Percentiles rank a stretch among this genome's conserved stretches.
These are phyloP conservation scores for Cladosporium sp. DNA, from an alignment of 2,329 filamentous ascomycete genomes.

Conservation along the genomic window DNA sequence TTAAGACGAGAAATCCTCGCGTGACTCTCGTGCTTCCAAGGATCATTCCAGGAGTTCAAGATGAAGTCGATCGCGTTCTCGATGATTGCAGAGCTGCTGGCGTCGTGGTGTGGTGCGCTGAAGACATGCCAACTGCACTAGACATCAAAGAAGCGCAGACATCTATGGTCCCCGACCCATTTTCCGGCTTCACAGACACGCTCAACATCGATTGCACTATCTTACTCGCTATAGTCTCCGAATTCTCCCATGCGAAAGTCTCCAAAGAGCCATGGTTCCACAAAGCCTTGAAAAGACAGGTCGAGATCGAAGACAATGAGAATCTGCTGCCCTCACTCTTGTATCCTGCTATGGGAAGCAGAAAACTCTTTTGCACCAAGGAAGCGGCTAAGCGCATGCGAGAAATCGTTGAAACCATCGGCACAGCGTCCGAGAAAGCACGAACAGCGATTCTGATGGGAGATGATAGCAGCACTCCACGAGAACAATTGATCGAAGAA, in stretches of 20 bases:
- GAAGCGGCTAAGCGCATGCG: constrained; percentile 66
- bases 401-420: constrained; percentile 65
- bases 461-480: constrained; percentile 40
- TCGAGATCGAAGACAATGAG: constrained; percentile 62
- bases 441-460: constrained; percentile 62
- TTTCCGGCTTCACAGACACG: constrained; percentile 40
- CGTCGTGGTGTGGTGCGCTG: constrained; percentile 36
- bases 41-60: constrained; percentile 50
- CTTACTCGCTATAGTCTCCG: constrained; percentile 70
- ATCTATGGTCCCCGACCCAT: constrained; percentile 42
- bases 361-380: constrained; percentile 63
- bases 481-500: constrained; percentile 33
- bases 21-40: constrained; percentile 63
- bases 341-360: constrained; percentile 60
- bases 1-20: constrained; percentile 60
- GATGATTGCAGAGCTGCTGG: constrained; percentile 56
- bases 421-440: constrained; percentile 59
- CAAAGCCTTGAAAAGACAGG: constrained; percentile 62
- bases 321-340: constrained; percentile 61
- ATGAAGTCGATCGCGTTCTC: constrained; percentile 59
- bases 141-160: constrained; percentile 30
- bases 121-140: constrained; percentile 27
- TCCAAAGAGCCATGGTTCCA: constrained; percentile 56
- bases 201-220: constrained; percentile 69
- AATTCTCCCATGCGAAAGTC: constrained; percentile 63